These are phyloP conservation scores for Eragrostis tef DNA, from an alignment of 202 grass and related monocot species.

Conservation along the genomic window DNA sequence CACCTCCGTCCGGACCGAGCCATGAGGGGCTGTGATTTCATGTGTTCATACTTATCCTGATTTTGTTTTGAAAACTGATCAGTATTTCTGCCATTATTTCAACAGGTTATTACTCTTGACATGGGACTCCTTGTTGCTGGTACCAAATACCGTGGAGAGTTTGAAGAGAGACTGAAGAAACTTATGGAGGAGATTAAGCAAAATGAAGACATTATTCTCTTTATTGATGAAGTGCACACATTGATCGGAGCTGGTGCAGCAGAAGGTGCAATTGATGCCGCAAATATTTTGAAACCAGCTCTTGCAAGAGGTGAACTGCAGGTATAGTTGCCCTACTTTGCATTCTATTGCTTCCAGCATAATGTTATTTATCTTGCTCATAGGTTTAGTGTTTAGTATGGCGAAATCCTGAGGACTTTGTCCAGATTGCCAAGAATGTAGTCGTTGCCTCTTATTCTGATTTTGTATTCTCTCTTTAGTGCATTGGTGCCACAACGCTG, in stretches of 20 bases:
- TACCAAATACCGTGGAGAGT: slow-evolving; percentile 94
- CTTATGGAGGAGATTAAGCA: slow-evolving; percentile 98
- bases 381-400: background rate
- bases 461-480: slow-evolving; percentile 52
- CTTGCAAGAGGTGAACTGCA: slow-evolving; percentile 95
- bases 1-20: no score
- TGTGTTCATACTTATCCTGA: background rate
- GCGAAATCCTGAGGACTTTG: background rate
- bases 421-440: slow-evolving; percentile 7
- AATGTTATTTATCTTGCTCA: background rate
- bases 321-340: slow-evolving; percentile 47
- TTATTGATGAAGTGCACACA: slow-evolving; percentile 95
- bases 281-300: slow-evolving; percentile 92
- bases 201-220: slow-evolving; percentile 87
- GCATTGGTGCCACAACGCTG: slow-evolving; percentile 85
- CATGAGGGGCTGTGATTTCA: no score
- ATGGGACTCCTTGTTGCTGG: slow-evolving; percentile 96
- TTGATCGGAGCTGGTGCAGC: slow-evolving; percentile 92
- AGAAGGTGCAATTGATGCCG: slow-evolving; percentile 95
- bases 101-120: slow-evolving; percentile 92
- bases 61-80: slow-evolving; percentile 32
- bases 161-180: slow-evolving; percentile 85
- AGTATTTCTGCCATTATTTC: background rate
- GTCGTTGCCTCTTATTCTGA: background rate
- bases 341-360: background rate